Conservation (phyloP, 2,329 filamentous ascomycete genomes). For the Pseudopithomyces maydicus region DNA sequence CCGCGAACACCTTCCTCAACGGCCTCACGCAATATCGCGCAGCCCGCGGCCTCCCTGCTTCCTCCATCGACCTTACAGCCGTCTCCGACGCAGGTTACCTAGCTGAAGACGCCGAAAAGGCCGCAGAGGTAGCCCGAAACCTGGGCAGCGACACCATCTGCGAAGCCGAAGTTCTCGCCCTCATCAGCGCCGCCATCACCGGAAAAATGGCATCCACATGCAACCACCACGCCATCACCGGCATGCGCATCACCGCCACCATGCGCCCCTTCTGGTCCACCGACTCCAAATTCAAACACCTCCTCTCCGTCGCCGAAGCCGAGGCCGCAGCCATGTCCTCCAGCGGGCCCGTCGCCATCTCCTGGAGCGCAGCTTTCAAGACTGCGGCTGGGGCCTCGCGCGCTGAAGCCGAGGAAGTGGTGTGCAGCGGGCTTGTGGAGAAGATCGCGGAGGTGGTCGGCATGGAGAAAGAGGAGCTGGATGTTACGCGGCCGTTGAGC, state of each 20-base stretch:
- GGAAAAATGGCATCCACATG: constrained; percentile 24
- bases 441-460: constrained; percentile 33
- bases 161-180: constrained; percentile 32
- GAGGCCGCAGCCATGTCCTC: constrained; percentile 10
- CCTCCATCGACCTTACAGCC: constrained; percentile 31
- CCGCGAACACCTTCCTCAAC: constrained; percentile 49
- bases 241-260: constrained; percentile 28
- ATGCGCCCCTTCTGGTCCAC: constrained; percentile 33
- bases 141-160: constrained; percentile 31
- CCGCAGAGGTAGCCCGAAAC: constrained; percentile 29
- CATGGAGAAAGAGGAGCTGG: constrained; percentile 32
- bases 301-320: constrained; percentile 28
- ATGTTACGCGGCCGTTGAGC: constrained; percentile 24
- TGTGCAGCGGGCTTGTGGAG: constrained; percentile 25
- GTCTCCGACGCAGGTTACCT: constrained; percentile 34
- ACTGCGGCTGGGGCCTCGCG: constrained; percentile 18
- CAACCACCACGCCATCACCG: constrained; percentile 34
- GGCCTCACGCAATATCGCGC: constrained; percentile 28
- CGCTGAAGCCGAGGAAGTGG: constrained; percentile 26
- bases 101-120: constrained; percentile 27
- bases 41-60: constrained; percentile 20
- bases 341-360: constrained; percentile 14
- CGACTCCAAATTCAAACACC: constrained; percentile 32
- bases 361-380: constrained; percentile 31
- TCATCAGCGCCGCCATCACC: constrained; percentile 26